These are phyloP conservation scores for Platanthera zijinensis DNA, from an alignment of 106 monocot species.

Conservation along the genomic window DNA sequence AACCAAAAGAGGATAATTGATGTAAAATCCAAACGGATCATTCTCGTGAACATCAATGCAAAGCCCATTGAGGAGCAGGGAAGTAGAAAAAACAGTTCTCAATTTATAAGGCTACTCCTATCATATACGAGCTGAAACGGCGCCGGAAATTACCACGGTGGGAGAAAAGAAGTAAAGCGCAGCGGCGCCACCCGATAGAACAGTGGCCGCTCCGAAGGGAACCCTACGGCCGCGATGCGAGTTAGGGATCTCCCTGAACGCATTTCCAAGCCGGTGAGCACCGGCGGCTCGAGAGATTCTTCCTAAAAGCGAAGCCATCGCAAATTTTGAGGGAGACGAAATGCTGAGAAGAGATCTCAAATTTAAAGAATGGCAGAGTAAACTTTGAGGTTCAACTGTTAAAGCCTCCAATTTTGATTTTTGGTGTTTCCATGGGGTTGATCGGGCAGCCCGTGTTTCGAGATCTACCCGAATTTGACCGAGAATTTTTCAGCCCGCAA, in stretches of 20 bases:
- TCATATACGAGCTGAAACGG: not conserved
- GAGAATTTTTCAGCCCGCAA: too few relatives aligned
- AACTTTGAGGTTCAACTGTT: too few relatives aligned
- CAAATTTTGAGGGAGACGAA: not conserved
- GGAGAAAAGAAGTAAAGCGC: constrained; percentile 35
- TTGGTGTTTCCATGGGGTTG: too few relatives aligned
- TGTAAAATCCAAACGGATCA: not conserved
- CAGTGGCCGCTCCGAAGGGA: constrained; percentile 35
- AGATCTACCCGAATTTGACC: too few relatives aligned
- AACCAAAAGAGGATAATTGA: not conserved
- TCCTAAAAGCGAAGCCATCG: constrained; percentile 28
- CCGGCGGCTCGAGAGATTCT: constrained; percentile 17
- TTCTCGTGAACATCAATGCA: not conserved
- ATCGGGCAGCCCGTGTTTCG: too few relatives aligned
- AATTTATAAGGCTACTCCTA: not conserved
- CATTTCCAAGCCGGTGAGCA: constrained; percentile 14
- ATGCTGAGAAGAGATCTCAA: not conserved
- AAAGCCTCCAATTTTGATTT: too few relatives aligned
- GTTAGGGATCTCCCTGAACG: constrained; percentile 9
- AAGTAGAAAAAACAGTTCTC: not conserved
- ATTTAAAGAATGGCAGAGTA: too few relatives aligned
- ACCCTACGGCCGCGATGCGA: constrained; percentile 27
- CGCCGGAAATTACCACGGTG: constrained; percentile 13
- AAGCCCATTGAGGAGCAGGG: not conserved
- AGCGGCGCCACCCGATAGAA: constrained; percentile 41